Evolutionary conservation across 176 grass and related monocot genomes (phyloP).

Genomic region (Bothriochloa decipiens): DNA sequence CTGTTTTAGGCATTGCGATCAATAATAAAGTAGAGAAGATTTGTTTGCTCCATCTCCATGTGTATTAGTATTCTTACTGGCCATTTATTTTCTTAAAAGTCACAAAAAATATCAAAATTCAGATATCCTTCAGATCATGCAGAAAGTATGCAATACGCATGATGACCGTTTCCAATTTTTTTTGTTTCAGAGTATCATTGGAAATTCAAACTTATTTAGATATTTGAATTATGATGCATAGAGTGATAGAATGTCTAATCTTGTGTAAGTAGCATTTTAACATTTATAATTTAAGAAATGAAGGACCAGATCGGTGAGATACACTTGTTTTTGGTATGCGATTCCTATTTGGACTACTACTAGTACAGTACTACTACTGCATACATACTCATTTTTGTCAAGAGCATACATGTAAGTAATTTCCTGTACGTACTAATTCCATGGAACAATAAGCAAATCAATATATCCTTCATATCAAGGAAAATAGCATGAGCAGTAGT

Average conservation of each 20-base stretch:
- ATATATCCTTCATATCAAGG: background rate
- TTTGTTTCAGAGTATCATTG: background rate
- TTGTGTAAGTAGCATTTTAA: background rate
- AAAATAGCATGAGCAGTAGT: background rate
- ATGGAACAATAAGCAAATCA: background rate
- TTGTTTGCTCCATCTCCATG: background rate
- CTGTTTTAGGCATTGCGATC: background rate
- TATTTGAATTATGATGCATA: background rate
- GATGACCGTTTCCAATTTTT: too few species aligned
- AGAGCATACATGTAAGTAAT: background rate
- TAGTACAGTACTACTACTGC: background rate
- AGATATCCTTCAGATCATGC: background rate
- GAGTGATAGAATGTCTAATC: background rate
- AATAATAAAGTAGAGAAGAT: background rate
- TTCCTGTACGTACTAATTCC: background rate
- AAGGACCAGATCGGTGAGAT: background rate
- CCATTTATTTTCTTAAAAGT: background rate
- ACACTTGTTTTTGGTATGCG: background rate
- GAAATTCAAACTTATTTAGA: background rate
- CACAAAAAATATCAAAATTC: background rate
- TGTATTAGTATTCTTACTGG: background rate
- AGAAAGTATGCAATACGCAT: background rate
- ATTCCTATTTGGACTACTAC: background rate
- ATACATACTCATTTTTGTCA: background rate
- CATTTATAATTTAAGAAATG: background rate